Evolutionary conservation across 345 rosid species (phyloP).

Genomic region (Moricandia arvensis): DNA sequence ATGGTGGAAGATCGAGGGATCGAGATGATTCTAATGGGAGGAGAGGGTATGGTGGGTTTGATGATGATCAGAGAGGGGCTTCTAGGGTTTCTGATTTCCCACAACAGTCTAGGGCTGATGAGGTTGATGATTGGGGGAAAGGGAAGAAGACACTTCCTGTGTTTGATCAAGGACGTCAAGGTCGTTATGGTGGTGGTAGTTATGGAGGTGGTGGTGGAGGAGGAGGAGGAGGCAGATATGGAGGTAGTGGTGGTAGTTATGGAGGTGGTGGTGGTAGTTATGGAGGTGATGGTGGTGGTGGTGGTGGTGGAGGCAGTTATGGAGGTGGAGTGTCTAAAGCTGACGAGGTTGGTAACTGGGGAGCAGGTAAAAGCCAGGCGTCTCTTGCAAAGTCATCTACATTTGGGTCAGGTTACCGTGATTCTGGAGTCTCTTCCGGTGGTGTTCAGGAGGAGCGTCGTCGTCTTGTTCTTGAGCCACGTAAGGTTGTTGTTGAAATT

Average conservation of each 20-base stretch:
- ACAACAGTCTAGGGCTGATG: constrained; percentile 88
- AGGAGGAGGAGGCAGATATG: neutral
- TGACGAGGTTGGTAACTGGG: constrained; percentile 84
- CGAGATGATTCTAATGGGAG: constrained; percentile 57
- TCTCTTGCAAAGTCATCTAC: constrained; percentile 49
- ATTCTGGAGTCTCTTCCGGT: constrained; percentile 47
- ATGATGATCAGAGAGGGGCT: constrained; percentile 71
- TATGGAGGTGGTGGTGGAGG: constrained; percentile 33
- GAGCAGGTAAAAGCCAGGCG: constrained; percentile 53
- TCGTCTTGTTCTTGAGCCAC: constrained; percentile 64
- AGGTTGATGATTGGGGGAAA: constrained; percentile 84
- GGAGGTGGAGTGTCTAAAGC: constrained; percentile 68
- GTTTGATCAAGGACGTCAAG: constrained; percentile 55
- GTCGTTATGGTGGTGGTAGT: constrained; percentile 56
- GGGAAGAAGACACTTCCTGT: constrained; percentile 57
- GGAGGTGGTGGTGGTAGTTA: constrained; percentile 24
- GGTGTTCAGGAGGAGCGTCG: constrained; percentile 60
- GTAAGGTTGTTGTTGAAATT: constrained; percentile 48
- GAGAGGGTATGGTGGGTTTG: constrained; percentile 71
- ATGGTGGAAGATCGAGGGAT: constrained; percentile 47
- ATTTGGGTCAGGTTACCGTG: constrained; percentile 66
- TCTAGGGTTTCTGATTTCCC: constrained; percentile 83
- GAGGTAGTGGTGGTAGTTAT: neutral
- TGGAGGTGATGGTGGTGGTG: constrained; percentile 44
- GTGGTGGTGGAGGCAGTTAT: neutral